Evolutionary conservation across 805 yeast species (phyloP).

Genomic region (Metschnikowia amazonensis): DNA sequence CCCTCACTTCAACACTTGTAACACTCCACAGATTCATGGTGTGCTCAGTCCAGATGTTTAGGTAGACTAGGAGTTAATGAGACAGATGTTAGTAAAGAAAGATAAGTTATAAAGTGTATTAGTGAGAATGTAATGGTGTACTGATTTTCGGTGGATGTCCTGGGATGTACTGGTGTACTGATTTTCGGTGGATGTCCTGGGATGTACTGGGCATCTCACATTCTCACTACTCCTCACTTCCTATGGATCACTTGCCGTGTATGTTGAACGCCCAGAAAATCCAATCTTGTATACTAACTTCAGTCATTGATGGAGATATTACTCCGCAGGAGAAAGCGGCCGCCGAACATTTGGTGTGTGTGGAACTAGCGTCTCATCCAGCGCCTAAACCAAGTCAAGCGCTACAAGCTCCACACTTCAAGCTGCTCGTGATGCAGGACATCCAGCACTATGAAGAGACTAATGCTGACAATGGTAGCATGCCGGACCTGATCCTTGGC

Average conservation of each 20-base stretch:
- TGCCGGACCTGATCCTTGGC: slow-evolving; percentile 6
- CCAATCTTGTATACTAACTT: slow-evolving; percentile 11
- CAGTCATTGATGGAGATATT: slow-evolving; percentile 34
- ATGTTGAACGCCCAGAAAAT: slow-evolving; percentile 19
- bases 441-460: slow-evolving; percentile 25
- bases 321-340: slow-evolving; percentile 33
- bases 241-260: slow-evolving; percentile 39
- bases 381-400: not conserved
- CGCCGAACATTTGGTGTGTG: slow-evolving; percentile 32
- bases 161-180: slow-evolving; percentile 4
- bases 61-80: too few species aligned
- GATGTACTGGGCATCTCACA: slow-evolving; percentile 2
- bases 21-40: too few species aligned
- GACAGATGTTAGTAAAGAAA: too few species aligned
- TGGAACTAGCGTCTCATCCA: slow-evolving; percentile 20
- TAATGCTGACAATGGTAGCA: slow-evolving; percentile 3
- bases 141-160: too few species aligned
- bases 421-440: slow-evolving; percentile 17
- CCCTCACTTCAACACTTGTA: too few species aligned
- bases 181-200: too few species aligned
- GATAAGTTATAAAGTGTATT: too few species aligned
- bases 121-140: slow-evolving; percentile 3
- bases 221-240: not conserved
- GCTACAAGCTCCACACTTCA: not conserved
- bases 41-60: too few species aligned